Base-by-base conservation (phyloP, 495 filamentous ascomycete genomes). In the Penicillium turbatum region DNA sequence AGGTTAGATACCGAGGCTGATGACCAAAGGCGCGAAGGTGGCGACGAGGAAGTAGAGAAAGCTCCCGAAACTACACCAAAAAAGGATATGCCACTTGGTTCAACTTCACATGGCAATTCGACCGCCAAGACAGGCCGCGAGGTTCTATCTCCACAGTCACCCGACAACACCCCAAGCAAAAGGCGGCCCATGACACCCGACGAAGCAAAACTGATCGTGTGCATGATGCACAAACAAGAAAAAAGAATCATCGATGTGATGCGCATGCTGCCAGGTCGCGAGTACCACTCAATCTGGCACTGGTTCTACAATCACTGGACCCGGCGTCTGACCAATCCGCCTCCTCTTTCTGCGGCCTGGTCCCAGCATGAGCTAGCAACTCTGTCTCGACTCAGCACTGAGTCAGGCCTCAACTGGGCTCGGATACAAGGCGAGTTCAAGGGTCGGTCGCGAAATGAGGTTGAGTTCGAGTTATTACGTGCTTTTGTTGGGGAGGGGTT, bases 401-500 rank as follows among this genome's bases (percentile, higher is more conserved):
- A 66, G 44, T 40, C 50, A 16, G 70, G 62, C 51, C 62, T 75
- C 11, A 62, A 61, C 11, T 77, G 72, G 72, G 13, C 48, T 56
- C 51, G 50, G 19, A 67, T 77, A 13, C 63, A 60, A 31, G 42
- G 49, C 15, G 52, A 57, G 19, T 49, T 77, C 9, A 68, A 66
- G 10, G 53, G 57, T 37, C 67, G 74, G 12, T 59, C 69, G 15
- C 57, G 57, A 30, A 42, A 60, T 16, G 74, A 73, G 43, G 60
- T 73, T 37, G 72, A 77, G 44, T 69, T 67, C 51, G 65, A 77
- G 39, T 45, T 75, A 53, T 51, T 77, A 42, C 65, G 63, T 52
- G 54, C 65, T 15, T 77, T 69, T 67, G 70, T 62, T 41, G 68
- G 31, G 2, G 37, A 30, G 5, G 38, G 38, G 1, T 31, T 21